phyloP scores from a whole-genome alignment of 2,329 filamentous ascomycete species.

The Ophiostoma perfectum region DNA sequence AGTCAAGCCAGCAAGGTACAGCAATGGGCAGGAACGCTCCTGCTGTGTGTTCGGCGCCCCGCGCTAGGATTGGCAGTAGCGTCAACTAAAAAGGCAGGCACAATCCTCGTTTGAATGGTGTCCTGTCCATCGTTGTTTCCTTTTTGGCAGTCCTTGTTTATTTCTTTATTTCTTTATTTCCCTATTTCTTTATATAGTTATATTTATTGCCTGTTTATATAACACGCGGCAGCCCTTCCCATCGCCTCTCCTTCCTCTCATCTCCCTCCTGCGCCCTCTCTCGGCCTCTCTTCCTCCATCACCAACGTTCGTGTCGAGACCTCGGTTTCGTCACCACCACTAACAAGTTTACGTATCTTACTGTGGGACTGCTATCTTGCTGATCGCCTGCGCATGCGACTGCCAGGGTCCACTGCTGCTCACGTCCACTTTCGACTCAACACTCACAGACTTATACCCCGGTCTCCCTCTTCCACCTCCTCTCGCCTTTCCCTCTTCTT shows the following conservation, averaged over 20 bases:
- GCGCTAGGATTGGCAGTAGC: not conserved
- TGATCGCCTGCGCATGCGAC: slow-evolving; percentile 4
- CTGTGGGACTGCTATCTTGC: slow-evolving; percentile 3
- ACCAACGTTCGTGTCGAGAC: not conserved
- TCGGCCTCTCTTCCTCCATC: not conserved
- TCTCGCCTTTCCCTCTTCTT: not conserved
- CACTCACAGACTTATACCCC: slow-evolving; percentile 1
- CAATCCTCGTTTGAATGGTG: too few relatives aligned
- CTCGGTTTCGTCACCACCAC: slow-evolving; percentile 2
- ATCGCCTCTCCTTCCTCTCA: not conserved
- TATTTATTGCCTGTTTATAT: not conserved
- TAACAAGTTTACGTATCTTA: not conserved
- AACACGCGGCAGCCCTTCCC: not conserved
- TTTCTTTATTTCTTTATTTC: not conserved
- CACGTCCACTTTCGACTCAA: not conserved
- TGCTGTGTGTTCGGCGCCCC: not conserved
- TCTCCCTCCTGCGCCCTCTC: not conserved
- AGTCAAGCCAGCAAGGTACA: not conserved
- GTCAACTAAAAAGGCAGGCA: not conserved
- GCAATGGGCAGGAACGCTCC: not conserved
- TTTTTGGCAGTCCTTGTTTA: not conserved
- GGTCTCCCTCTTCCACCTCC: not conserved
- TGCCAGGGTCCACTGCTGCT: slow-evolving; percentile 9
- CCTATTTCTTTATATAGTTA: not conserved
- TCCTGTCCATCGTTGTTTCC: not conserved